Evolutionary conservation across 73 alveolate genomes (phyloP).

Genomic region (Paramecium sonneborni): DNA sequence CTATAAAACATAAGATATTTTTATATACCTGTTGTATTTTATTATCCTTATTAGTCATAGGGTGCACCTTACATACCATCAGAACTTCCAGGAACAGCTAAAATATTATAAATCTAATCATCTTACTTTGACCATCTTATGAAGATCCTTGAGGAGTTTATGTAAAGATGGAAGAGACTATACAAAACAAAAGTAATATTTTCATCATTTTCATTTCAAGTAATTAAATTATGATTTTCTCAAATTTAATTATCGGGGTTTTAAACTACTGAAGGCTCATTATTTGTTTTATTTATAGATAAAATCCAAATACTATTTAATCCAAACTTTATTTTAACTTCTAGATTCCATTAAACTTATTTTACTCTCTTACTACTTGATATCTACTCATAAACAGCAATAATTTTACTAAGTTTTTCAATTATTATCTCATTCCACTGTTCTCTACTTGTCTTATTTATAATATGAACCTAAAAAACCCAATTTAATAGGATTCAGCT

Average conservation of each 20-base stretch:
- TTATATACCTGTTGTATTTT: not conserved
- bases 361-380: too few species aligned
- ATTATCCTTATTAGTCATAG: not conserved
- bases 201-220: conserved; percentile 13
- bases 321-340: too few species aligned
- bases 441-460: too few species aligned
- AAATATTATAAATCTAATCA: not conserved
- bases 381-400: too few species aligned
- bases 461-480: too few species aligned
- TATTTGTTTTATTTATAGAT: too few species aligned
- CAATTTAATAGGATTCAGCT: too few species aligned
- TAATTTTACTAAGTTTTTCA: too few species aligned
- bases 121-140: not conserved
- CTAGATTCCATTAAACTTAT: too few species aligned
- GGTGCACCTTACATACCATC: not conserved
- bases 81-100: not conserved
- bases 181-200: not conserved
- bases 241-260: not conserved
- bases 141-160: not conserved
- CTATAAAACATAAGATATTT: not conserved
- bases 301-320: too few species aligned
- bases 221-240: not conserved
- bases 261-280: too few species aligned
- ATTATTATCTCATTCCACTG: too few species aligned
- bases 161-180: not conserved